phyloP scores from a whole-genome alignment of 2,329 filamentous ascomycete species.

The Ceratocystis smalleyi region DNA sequence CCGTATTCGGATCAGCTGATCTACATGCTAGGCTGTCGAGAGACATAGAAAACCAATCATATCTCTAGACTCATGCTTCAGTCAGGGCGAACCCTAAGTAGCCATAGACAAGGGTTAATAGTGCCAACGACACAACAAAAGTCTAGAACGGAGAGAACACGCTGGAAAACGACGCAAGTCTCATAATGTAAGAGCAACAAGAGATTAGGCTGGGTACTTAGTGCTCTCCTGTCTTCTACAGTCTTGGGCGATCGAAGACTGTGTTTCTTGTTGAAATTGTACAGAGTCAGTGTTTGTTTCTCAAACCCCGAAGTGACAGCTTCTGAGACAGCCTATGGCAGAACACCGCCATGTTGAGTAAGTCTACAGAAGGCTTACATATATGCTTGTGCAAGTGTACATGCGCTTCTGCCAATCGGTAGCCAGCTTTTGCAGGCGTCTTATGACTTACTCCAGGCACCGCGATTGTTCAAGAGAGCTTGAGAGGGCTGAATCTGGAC shows the following conservation, averaged over 20 bases:
- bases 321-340: not conserved
- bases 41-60: not conserved
- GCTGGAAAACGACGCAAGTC: not conserved
- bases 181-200: not conserved
- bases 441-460: too few relatives aligned
- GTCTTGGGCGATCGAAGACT: slow-evolving; percentile 1
- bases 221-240: not conserved
- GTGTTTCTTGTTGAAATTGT: not conserved
- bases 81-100: not conserved
- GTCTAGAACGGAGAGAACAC: too few relatives aligned
- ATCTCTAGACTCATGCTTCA: not conserved
- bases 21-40: not conserved
- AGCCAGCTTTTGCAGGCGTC: too few relatives aligned
- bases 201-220: not conserved
- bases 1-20: not conserved
- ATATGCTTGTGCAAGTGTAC: not conserved
- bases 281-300: not conserved
- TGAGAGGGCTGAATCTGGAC: too few relatives aligned
- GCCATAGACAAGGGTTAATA: not conserved
- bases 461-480: too few relatives aligned
- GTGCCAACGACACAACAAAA: too few relatives aligned
- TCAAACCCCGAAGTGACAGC: not conserved
- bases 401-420: too few relatives aligned
- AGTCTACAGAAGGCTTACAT: not conserved
- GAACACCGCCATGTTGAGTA: too few relatives aligned